Conservation (phyloP, 768 basidiomycete species). For the Auricularia sp. region DNA sequence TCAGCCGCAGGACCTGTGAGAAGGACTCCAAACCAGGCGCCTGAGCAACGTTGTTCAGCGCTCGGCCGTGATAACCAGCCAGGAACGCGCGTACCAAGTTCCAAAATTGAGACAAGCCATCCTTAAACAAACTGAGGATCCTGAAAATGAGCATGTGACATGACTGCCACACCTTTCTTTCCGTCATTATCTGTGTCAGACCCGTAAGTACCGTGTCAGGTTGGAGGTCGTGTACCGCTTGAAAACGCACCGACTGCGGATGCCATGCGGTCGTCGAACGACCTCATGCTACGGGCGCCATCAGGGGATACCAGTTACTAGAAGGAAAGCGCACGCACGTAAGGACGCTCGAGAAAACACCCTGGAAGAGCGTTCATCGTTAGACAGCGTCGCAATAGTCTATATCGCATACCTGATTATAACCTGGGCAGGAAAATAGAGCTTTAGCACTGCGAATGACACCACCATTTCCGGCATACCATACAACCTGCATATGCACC, state of each 20-base stretch:
- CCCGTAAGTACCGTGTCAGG: neutral
- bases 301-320: neutral
- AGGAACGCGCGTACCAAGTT: constrained; percentile 32
- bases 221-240: neutral
- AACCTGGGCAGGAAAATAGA: constrained; percentile 29
- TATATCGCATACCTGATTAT: constrained; percentile 42
- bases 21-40: constrained; percentile 66
- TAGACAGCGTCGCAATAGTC: constrained; percentile 2
- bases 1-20: constrained; percentile 65
- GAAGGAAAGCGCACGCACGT: constrained; percentile 39
- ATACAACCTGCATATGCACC: constrained; percentile 38
- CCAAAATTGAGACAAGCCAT: constrained; percentile 65
- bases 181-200: neutral
- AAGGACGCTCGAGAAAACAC: constrained; percentile 69
- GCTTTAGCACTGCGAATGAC: neutral
- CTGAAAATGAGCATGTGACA: no score
- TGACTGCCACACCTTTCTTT: neutral
- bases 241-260: constrained; percentile 30
- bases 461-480: constrained; percentile 27
- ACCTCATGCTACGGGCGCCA: constrained; percentile 11
- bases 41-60: constrained; percentile 2
- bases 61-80: neutral
- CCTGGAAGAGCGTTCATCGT: constrained; percentile 25
- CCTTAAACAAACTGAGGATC: constrained; percentile 30
- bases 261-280: constrained; percentile 33